A percentile compares a stretch with the other conserved stretches of the same genome.
These are phyloP conservation scores for Russula sp. DNA, from an alignment of 768 basidiomycete species.

Conservation along the genomic window DNA sequence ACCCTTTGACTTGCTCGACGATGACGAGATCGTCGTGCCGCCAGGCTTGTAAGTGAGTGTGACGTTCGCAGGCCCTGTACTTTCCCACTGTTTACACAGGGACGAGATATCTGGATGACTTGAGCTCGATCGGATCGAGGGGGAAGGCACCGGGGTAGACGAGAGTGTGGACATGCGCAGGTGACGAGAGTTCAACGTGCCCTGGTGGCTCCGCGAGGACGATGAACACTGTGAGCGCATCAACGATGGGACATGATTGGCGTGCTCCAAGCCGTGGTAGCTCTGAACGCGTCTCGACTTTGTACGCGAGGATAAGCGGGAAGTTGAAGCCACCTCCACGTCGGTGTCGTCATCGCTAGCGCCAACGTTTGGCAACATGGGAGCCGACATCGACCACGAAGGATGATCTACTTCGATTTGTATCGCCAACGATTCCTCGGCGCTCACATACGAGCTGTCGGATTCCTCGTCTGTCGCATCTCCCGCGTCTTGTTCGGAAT, in stretches of 20 bases:
- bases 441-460: slow-evolving; percentile 21
- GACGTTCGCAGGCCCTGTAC: slow-evolving; percentile 57
- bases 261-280: slow-evolving; percentile 13
- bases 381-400: background rate
- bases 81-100: slow-evolving; percentile 57
- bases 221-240: slow-evolving; percentile 4
- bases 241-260: background rate
- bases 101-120: slow-evolving; percentile 60
- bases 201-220: slow-evolving; percentile 10
- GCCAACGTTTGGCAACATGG: slow-evolving; percentile 1
- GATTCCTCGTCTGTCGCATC: slow-evolving; percentile 26
- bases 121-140: slow-evolving; percentile 45
- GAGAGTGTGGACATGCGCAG: slow-evolving; percentile 39
- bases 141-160: slow-evolving; percentile 43
- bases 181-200: slow-evolving; percentile 31
- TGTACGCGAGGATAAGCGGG: background rate
- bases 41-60: slow-evolving; percentile 48
- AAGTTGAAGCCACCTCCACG: background rate
- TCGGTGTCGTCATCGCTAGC: slow-evolving; percentile 18
- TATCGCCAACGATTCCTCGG: slow-evolving; percentile 17
- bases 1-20: slow-evolving; percentile 21
- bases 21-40: slow-evolving; percentile 21
- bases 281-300: slow-evolving; percentile 16
- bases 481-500: slow-evolving; percentile 20
- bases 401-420: slow-evolving; percentile 7